Conservation (phyloP, 2,329 filamentous ascomycete species). For the Tolypocladium guangdongense region DNA sequence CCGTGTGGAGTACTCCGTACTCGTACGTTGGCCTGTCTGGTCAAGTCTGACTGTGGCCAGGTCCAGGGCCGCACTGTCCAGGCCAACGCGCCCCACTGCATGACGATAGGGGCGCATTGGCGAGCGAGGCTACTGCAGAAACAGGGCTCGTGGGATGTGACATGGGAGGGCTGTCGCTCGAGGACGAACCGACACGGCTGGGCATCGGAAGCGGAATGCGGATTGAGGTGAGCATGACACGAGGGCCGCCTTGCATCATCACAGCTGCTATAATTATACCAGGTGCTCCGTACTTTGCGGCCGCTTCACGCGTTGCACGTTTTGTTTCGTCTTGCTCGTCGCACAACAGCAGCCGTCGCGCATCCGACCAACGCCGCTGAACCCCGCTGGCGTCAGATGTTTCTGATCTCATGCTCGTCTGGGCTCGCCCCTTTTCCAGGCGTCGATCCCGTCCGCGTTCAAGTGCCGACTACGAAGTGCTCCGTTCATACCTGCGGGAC, state of each 20-base stretch:
- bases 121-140: slow-evolving; percentile 7
- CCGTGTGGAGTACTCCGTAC: too few relatives aligned
- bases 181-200: neutral
- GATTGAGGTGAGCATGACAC: neutral
- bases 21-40: neutral
- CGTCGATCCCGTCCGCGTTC: neutral
- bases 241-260: neutral
- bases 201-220: neutral
- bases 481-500: too few relatives aligned
- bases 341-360: neutral
- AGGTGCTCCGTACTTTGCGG: neutral
- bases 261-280: neutral
- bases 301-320: neutral
- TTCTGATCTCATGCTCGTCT: neutral
- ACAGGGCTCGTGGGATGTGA: slow-evolving; percentile 1
- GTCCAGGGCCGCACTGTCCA: neutral
- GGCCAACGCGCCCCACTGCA: slow-evolving; percentile 1
- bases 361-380: neutral
- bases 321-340: neutral
- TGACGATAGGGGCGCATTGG: slow-evolving; percentile 4
- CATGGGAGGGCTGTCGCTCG: neutral
- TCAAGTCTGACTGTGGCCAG: neutral
- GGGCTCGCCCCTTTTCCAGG: neutral
- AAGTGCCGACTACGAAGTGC: neutral
- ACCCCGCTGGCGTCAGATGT: neutral